Percentiles rank a stretch among this genome's conserved stretches.
Evolutionary conservation across 305 asterid species (phyloP).

Genomic region (Ilex paraguariensis): DNA sequence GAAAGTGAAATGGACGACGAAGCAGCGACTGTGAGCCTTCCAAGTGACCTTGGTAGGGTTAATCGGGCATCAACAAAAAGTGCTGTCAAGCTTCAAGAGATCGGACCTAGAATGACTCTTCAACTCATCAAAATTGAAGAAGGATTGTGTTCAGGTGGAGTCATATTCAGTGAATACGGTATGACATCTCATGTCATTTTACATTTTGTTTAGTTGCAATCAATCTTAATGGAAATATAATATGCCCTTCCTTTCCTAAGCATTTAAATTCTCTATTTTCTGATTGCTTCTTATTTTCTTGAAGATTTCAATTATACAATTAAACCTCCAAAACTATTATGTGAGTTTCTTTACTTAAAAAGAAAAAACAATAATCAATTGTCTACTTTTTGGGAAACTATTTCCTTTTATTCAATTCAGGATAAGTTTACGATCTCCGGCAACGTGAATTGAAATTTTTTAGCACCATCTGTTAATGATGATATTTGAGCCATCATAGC

Average conservation of each 20-base stretch:
- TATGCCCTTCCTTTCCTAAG: not conserved
- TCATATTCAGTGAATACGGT: conserved; percentile 61
- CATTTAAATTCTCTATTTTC: not conserved
- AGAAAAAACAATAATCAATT: not conserved
- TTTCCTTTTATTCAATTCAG: too few species aligned
- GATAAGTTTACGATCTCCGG: too few species aligned
- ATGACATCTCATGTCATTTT: conserved; percentile 1
- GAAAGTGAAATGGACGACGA: conserved; percentile 93
- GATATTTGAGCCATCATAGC: too few species aligned
- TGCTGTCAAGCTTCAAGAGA: conserved; percentile 92
- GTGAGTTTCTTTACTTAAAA: not conserved
- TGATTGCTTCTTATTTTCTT: not conserved
- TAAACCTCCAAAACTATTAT: not conserved
- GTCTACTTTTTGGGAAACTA: too few species aligned
- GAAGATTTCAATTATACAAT: not conserved
- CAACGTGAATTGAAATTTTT: too few species aligned
- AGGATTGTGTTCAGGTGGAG: conserved; percentile 78
- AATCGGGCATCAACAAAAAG: conserved; percentile 78
- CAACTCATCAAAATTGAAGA: conserved; percentile 68
- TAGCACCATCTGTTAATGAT: too few species aligned
- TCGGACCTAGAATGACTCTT: conserved; percentile 90
- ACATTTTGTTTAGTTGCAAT: too few species aligned
- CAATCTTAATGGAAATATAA: too few species aligned
- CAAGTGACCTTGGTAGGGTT: conserved; percentile 68
- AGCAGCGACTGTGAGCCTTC: conserved; percentile 73